A percentile compares a stretch with the other conserved stretches of the same genome.
phyloP scores from a whole-genome alignment of 768 basidiomycete species.

The Infundibulicybe gibba region DNA sequence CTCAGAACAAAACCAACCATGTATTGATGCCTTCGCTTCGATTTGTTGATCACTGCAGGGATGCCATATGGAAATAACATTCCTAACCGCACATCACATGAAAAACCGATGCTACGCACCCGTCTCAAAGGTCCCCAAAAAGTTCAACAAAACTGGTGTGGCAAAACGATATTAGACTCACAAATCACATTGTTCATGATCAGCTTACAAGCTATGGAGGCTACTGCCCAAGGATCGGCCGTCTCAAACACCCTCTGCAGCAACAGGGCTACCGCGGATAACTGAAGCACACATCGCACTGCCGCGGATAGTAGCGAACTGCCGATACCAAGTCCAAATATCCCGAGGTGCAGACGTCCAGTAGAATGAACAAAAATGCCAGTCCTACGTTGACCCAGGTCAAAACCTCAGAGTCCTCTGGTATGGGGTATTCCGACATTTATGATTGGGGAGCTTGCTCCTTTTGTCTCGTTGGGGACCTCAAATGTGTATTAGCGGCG shows the following conservation, averaged over 20 bases:
- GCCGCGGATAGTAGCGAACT: slow-evolving; percentile 66
- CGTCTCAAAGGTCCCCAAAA: slow-evolving; percentile 75
- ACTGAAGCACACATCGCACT: slow-evolving; percentile 72
- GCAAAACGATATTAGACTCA: too few species aligned
- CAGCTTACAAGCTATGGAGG: slow-evolving; percentile 62
- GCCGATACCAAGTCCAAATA: slow-evolving; percentile 67
- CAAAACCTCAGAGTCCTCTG: slow-evolving; percentile 27
- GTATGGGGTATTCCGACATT: too few species aligned
- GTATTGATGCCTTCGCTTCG: slow-evolving; percentile 62
- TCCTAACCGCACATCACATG: neutral
- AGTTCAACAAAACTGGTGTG: slow-evolving; percentile 57
- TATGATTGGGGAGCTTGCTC: too few species aligned
- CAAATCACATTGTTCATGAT: too few species aligned
- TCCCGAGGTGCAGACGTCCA: slow-evolving; percentile 65
- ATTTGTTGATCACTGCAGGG: slow-evolving; percentile 70
- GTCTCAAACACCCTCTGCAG: slow-evolving; percentile 75
- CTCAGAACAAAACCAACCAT: slow-evolving; percentile 50
- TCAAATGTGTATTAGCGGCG: too few species aligned
- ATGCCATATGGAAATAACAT: too few species aligned
- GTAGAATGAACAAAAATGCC: slow-evolving; percentile 70
- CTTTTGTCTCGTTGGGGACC: too few species aligned
- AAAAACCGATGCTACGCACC: slow-evolving; percentile 38
- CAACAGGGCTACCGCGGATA: slow-evolving; percentile 68
- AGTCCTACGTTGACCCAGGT: slow-evolving; percentile 75
- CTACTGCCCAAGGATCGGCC: slow-evolving; percentile 71